phyloP scores from a whole-genome alignment of 208 protist genomes.

The Leishmania major region DNA sequence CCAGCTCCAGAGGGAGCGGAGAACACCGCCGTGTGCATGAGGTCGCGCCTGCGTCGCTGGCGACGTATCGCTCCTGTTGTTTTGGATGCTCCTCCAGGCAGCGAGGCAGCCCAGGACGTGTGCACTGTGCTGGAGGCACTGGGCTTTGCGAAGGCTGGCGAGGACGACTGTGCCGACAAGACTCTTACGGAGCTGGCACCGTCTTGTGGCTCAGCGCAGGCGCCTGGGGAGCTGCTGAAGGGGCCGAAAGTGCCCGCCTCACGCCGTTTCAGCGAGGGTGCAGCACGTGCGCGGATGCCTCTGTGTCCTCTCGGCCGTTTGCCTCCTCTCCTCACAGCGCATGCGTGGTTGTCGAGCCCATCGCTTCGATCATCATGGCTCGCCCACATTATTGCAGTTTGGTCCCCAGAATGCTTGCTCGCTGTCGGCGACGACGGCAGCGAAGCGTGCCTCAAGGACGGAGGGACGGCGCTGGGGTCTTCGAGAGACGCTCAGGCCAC shows the following conservation, averaged over 20 bases:
- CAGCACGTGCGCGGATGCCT: neutral
- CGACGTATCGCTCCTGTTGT: constrained; percentile 14
- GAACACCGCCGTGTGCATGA: neutral
- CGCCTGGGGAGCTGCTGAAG: neutral
- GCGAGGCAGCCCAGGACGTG: constrained; percentile 6
- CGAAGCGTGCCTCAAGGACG: neutral
- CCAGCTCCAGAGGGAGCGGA: neutral
- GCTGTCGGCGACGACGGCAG: neutral
- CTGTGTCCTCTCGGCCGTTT: constrained; percentile 14
- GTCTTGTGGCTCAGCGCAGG: neutral
- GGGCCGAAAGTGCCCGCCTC: neutral
- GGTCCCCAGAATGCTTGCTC: neutral
- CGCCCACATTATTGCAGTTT: constrained; percentile 3
- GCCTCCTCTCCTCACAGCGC: constrained; percentile 27
- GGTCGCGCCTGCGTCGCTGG: constrained; percentile 12
- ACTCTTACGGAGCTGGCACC: neutral
- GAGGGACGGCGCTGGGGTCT: neutral
- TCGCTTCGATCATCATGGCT: constrained; percentile 20
- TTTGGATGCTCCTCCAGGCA: constrained; percentile 20
- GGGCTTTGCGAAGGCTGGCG: neutral
- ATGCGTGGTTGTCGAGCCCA: constrained; percentile 24
- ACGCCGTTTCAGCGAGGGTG: neutral
- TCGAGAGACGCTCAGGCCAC: neutral
- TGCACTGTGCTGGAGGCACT: constrained; percentile 17
- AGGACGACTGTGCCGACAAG: neutral